These are phyloP conservation scores for Leucosporidium scottii DNA, from an alignment of 768 basidiomycete genomes.

Conservation along the genomic window DNA sequence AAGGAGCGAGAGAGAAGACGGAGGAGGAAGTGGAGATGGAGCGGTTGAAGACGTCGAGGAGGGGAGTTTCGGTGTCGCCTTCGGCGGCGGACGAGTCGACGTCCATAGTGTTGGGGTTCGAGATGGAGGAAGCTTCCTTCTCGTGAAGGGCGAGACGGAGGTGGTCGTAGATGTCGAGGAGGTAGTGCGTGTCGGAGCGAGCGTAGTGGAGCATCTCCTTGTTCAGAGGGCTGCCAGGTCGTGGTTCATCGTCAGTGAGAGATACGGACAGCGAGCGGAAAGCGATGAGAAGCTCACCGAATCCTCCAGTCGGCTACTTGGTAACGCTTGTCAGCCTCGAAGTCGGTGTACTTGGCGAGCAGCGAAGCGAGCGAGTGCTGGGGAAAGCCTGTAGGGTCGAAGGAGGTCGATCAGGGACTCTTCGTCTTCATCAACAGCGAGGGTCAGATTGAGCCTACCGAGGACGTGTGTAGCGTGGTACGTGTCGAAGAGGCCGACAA, in stretches of 20 bases:
- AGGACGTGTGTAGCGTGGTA: slow-evolving; percentile 86
- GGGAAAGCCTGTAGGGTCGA: slow-evolving; percentile 57
- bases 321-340: slow-evolving; percentile 86
- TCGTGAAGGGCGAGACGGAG: slow-evolving; percentile 66
- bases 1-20: slow-evolving; percentile 23
- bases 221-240: slow-evolving; percentile 58
- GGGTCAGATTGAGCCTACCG: slow-evolving; percentile 45
- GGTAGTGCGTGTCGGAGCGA: slow-evolving; percentile 90
- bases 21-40: slow-evolving; percentile 8
- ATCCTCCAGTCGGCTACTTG: slow-evolving; percentile 98
- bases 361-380: slow-evolving; percentile 76
- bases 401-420: neutral
- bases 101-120: neutral
- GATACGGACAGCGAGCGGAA: neutral
- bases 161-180: slow-evolving; percentile 84
- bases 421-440: no score
- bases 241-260: neutral
- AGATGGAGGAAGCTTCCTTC: neutral
- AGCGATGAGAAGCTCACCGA: slow-evolving; percentile 47
- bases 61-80: neutral
- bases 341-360: slow-evolving; percentile 81
- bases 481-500: slow-evolving; percentile 96
- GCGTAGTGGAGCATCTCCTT: slow-evolving; percentile 87
- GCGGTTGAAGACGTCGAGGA: slow-evolving; percentile 6
- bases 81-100: neutral